Percentiles rank a stretch among this genome's conserved stretches.
These are phyloP conservation scores for Takakia lepidozioides DNA, from an alignment of 225 moss, liverwort and hornwort genomes.

Conservation along the genomic window DNA sequence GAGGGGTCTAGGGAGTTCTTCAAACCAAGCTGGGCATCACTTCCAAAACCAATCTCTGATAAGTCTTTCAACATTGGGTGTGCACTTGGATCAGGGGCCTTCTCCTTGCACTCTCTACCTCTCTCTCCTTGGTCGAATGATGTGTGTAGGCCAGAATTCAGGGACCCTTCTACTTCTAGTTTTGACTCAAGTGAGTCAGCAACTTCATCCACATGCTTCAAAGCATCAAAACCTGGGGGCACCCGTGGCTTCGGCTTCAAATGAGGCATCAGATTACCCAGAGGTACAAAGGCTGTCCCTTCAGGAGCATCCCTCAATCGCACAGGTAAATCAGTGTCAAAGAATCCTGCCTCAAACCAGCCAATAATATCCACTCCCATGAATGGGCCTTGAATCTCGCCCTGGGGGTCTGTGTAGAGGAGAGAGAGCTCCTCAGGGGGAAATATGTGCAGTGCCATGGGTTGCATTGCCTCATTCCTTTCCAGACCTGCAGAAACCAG, in stretches of 20 bases:
- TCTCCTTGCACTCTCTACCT: slow-evolving; percentile 15
- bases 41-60: slow-evolving; percentile 24
- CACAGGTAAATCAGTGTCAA: slow-evolving; percentile 83
- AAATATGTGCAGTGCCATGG: slow-evolving; percentile 20
- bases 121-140: slow-evolving; percentile 8
- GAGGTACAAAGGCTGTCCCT: slow-evolving; percentile 48
- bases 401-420: slow-evolving; percentile 86
- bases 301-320: slow-evolving; percentile 69
- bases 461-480: slow-evolving; percentile 19
- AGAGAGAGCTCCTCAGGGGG: slow-evolving; percentile 72
- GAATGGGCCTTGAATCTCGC: slow-evolving; percentile 94
- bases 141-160: slow-evolving; percentile 24
- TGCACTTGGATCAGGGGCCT: slow-evolving; percentile 7
- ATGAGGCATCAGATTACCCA: slow-evolving; percentile 94
- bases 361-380: slow-evolving; percentile 81
- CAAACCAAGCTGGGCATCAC: slow-evolving; percentile 19
- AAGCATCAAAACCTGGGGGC: slow-evolving; percentile 82
- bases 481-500: slow-evolving; percentile 12
- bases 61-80: slow-evolving; percentile 24
- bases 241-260: slow-evolving; percentile 91
- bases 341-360: slow-evolving; percentile 98
- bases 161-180: slow-evolving; percentile 45
- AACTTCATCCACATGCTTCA: slow-evolving; percentile 71
- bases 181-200: slow-evolving; percentile 37
- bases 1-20: slow-evolving; percentile 16